These are phyloP conservation scores for Capsicum pubescens DNA, from an alignment of 257 asterid genomes.

Conservation along the genomic window DNA sequence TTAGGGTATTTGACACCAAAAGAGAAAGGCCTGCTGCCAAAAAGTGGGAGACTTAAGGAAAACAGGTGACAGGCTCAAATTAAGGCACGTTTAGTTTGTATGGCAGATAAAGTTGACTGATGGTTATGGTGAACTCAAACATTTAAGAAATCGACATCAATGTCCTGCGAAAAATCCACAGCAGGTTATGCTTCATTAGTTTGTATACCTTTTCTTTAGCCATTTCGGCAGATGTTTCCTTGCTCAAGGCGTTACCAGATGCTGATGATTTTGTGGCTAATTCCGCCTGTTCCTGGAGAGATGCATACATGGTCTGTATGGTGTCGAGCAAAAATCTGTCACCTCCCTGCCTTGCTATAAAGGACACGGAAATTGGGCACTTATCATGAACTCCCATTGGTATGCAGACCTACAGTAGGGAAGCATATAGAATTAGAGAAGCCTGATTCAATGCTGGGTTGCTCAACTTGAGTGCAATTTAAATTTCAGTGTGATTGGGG, in stretches of 20 bases:
- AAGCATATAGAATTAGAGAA: not conserved
- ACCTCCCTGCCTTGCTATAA: constrained; percentile 89
- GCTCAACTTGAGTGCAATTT: not conserved
- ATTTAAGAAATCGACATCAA: not conserved
- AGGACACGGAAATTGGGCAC: constrained; percentile 82
- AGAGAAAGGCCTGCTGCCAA: not conserved
- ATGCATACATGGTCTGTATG: constrained; percentile 62
- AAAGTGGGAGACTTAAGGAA: not conserved
- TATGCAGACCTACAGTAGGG: constrained; percentile 61
- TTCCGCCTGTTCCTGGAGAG: constrained; percentile 70
- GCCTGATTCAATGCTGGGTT: constrained; percentile 12
- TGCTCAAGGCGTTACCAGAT: constrained; percentile 53
- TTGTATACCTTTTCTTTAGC: constrained; percentile 87
- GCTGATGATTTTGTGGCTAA: constrained; percentile 51
- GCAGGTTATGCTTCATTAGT: not conserved
- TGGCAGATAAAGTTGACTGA: not conserved
- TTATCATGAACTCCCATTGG: constrained; percentile 86
- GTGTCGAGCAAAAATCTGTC: constrained; percentile 88
- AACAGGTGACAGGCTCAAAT: not conserved
- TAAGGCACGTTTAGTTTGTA: not conserved
- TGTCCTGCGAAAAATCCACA: not conserved
- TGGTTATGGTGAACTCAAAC: not conserved
- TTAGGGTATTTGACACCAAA: not conserved
- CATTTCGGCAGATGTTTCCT: constrained; percentile 82
- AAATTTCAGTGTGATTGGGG: constrained; percentile 13